Conservation (phyloP, 495 filamentous ascomycete genomes). For the Aspergillus sparsus region DNA sequence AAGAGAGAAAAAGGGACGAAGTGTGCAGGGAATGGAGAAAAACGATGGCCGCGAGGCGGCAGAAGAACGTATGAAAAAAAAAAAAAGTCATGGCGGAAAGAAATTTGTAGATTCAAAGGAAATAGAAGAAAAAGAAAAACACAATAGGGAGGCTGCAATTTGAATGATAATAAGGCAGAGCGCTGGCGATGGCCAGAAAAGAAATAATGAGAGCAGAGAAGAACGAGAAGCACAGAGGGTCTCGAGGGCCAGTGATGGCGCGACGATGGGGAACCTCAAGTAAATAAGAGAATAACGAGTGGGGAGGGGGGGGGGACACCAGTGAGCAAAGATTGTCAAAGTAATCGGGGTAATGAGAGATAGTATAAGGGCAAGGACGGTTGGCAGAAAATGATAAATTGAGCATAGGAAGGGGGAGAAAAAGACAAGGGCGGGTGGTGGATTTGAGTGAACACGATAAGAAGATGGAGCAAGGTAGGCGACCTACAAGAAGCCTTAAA, state of each 20-base stretch:
- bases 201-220: slow-evolving; percentile 22
- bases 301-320: slow-evolving; percentile 26
- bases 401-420: slow-evolving; percentile 26
- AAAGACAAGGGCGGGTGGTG: slow-evolving; percentile 24
- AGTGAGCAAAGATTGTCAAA: slow-evolving; percentile 22
- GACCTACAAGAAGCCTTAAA: slow-evolving; percentile 52
- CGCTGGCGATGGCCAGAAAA: slow-evolving; percentile 23
- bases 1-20: slow-evolving; percentile 24
- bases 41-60: slow-evolving; percentile 13
- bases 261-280: slow-evolving; percentile 17
- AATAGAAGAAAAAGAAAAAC: slow-evolving; percentile 22
- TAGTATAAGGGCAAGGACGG: slow-evolving; percentile 19
- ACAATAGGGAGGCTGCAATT: slow-evolving; percentile 18
- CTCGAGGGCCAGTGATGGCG: slow-evolving; percentile 29
- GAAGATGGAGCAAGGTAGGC: slow-evolving; percentile 36
- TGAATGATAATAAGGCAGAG: slow-evolving; percentile 24
- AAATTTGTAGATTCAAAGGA: not conserved
- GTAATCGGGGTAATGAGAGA: slow-evolving; percentile 18
- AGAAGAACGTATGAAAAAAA: slow-evolving; percentile 11
- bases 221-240: slow-evolving; percentile 21
- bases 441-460: slow-evolving; percentile 25
- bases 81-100: slow-evolving; percentile 7
- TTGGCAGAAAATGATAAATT: slow-evolving; percentile 18
- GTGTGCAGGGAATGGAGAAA: slow-evolving; percentile 14
- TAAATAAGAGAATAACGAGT: slow-evolving; percentile 14